phyloP scores from a whole-genome alignment of 768 basidiomycete genomes.

The Mycena epipterygia region DNA sequence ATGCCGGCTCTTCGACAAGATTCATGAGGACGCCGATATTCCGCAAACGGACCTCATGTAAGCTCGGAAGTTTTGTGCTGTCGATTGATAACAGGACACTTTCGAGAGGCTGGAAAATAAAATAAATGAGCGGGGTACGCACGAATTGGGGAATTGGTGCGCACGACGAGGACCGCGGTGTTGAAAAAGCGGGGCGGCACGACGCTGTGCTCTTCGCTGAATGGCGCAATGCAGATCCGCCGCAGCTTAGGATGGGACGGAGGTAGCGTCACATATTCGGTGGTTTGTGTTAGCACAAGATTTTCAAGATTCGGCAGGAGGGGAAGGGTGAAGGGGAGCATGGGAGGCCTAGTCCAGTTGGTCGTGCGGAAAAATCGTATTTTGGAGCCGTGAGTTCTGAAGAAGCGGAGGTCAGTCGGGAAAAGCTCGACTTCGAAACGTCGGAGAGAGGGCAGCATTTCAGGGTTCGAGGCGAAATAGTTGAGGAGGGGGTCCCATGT shows the following conservation, averaged over 20 bases:
- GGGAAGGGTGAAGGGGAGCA: conserved; percentile 52
- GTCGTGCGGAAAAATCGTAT: conserved; percentile 56
- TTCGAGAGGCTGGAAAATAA: conserved; percentile 48
- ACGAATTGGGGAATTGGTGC: neutral
- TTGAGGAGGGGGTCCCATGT: conserved; percentile 58
- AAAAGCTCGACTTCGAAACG: conserved; percentile 62
- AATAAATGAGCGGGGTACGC: neutral
- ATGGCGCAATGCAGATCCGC: conserved; percentile 61
- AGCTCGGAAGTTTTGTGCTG: conserved; percentile 47
- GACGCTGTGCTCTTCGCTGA: conserved; percentile 49
- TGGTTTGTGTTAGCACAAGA: conserved; percentile 53
- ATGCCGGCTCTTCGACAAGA: conserved; percentile 44
- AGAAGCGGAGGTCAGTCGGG: conserved; percentile 49
- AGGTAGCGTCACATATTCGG: conserved; percentile 46
- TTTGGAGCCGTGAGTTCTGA: conserved; percentile 57
- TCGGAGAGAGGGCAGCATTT: conserved; percentile 54
- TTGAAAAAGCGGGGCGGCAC: conserved; percentile 55
- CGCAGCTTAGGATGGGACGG: conserved; percentile 53
- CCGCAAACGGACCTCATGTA: conserved; percentile 55
- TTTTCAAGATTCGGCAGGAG: conserved; percentile 57
- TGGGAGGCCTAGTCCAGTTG: conserved; percentile 42
- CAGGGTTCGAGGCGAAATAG: conserved; percentile 48
- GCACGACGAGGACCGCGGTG: conserved; percentile 51
- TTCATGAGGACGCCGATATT: conserved; percentile 52
- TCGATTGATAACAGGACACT: conserved; percentile 54